These are phyloP conservation scores for Coemansia javaensis DNA, from an alignment of 192 early-diverging fungal species.

Conservation along the genomic window DNA sequence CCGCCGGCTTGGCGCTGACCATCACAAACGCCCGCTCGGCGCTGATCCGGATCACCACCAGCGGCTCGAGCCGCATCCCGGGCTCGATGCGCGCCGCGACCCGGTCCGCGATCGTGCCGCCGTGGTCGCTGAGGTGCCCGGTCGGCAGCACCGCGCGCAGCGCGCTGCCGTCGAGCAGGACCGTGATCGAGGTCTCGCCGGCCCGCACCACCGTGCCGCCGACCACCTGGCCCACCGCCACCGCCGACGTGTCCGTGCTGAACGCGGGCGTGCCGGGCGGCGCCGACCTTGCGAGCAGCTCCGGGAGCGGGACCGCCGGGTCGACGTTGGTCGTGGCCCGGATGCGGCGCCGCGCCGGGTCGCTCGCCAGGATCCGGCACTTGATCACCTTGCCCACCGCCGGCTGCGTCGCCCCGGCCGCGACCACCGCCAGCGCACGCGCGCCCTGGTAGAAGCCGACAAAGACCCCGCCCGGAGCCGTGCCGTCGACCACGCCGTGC, in stretches of 20 bases:
- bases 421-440: conserved; percentile 58
- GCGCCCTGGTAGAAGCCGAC: conserved; percentile 77
- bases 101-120: conserved; percentile 21
- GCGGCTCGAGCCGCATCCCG: conserved; percentile 48
- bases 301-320: conserved; percentile 22
- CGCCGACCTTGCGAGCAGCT: conserved; percentile 19
- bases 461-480: conserved; percentile 61
- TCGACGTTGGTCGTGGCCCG: conserved; percentile 49
- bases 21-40: conserved; percentile 42
- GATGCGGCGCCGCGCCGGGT: conserved; percentile 57
- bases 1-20: conserved; percentile 60
- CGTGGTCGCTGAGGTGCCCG: conserved; percentile 66
- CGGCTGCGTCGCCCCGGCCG: conserved; percentile 53
- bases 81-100: conserved; percentile 12
- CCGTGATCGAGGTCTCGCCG: conserved; percentile 42
- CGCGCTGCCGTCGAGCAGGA: conserved; percentile 58
- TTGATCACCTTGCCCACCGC: conserved; percentile 67
- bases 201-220: conserved; percentile 56
- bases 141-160: conserved; percentile 54
- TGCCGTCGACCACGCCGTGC: conserved; percentile 28
- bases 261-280: conserved; percentile 1
- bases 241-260: conserved; percentile 26
- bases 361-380: conserved; percentile 63
- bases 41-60: conserved; percentile 57
- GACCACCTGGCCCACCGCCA: conserved; percentile 49